Percentiles rank a stretch among this genome's conserved stretches.
Conservation (phyloP, 805 yeast genomes). For the Candida incommunis region DNA sequence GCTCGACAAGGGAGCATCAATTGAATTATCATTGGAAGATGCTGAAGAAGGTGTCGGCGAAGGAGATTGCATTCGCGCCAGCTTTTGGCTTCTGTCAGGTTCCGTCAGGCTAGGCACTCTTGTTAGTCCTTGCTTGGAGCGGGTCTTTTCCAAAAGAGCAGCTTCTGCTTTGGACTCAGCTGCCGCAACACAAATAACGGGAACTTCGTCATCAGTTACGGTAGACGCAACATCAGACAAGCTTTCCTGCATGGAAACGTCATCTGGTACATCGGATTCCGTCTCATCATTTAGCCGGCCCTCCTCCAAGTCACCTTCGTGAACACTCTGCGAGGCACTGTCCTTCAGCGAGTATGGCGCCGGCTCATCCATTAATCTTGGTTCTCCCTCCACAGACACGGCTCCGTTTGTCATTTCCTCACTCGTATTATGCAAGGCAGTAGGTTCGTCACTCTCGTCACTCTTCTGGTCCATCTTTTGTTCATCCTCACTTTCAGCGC, state of each 20-base stretch:
- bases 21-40: not conserved
- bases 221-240: not conserved
- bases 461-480: too few species aligned
- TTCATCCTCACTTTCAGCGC: too few species aligned
- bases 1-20: not conserved
- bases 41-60: not conserved
- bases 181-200: not conserved
- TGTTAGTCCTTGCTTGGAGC: not conserved
- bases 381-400: too few species aligned
- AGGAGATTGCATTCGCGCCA: not conserved
- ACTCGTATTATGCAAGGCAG: too few species aligned
- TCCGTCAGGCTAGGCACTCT: not conserved
- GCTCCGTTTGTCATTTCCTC: too few species aligned
- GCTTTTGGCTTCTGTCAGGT: conserved; percentile 1
- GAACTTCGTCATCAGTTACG: not conserved
- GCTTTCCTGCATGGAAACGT: not conserved
- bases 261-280: not conserved
- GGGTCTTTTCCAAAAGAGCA: not conserved
- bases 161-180: not conserved
- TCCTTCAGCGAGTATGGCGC: too few species aligned
- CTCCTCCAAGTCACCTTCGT: too few species aligned
- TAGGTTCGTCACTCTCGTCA: too few species aligned
- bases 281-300: too few species aligned
- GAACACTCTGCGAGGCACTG: too few species aligned
- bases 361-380: too few species aligned